Conservation (phyloP, 2,329 filamentous ascomycete species). For the Colletotrichum sp. region DNA sequence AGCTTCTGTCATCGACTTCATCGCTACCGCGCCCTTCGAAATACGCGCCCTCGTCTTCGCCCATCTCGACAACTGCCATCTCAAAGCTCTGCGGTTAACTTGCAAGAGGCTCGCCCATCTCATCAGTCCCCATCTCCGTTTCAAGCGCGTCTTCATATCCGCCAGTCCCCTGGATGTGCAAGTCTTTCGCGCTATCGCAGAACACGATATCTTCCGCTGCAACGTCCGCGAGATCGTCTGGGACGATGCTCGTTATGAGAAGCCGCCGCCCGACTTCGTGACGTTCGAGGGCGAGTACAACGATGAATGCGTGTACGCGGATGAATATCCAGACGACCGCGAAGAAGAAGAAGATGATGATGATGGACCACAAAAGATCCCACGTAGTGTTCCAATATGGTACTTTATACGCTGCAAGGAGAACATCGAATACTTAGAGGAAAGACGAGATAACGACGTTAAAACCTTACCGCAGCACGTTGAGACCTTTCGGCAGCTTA, state of each 20-base stretch:
- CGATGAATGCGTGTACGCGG: neutral
- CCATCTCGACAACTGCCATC: neutral
- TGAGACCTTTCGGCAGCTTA: neutral
- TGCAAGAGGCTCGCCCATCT: neutral
- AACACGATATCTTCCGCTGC: constrained; percentile 35
- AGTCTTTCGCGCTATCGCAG: constrained; percentile 38
- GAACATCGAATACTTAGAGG: neutral
- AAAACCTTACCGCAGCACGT: neutral
- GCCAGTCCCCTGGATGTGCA: constrained; percentile 41
- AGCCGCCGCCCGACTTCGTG: neutral
- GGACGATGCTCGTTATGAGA: constrained; percentile 32
- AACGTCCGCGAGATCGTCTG: constrained; percentile 43
- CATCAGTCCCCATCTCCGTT: neutral
- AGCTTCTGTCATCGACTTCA: neutral
- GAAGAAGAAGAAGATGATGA: neutral
- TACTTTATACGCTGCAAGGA: neutral
- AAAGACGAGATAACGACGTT: neutral
- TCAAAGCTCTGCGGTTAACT: neutral
- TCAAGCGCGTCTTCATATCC: constrained; percentile 41
- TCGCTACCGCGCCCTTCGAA: neutral
- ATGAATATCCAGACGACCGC: neutral
- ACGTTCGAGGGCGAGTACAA: neutral
- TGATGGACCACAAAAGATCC: neutral
- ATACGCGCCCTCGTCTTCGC: neutral
- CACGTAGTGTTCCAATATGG: neutral